Evolutionary conservation across 2,329 filamentous ascomycete genomes (phyloP), one percentile per base, ranked within the genome.

Genomic region (Talaromyces sp.): DNA sequence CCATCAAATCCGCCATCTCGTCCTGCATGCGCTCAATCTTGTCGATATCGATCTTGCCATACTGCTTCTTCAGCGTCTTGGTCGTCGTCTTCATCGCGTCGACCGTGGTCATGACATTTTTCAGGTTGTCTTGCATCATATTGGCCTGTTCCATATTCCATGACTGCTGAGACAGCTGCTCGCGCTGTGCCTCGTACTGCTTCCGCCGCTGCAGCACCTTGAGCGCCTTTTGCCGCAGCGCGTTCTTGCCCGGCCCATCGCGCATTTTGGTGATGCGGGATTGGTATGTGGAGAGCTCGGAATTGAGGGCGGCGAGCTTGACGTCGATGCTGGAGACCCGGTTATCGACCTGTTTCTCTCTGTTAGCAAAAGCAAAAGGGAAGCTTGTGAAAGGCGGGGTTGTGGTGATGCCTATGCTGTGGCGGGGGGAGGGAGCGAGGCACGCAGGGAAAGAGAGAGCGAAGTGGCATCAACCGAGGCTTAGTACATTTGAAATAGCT

Each of bases 141-240:
- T 90, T 90, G 3, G 93, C 93, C 78, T 97, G 93, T 80, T 98
- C 93, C 93, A 99, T 97, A 80, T 98, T 98, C 93, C 93, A 98
- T 25, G 91, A 91, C 79, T 99, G 95, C 66, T 89, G 85, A 78
- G 96, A 90, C 59, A 98, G 87, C 78, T 98, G 93, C 71, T 97
- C 92, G 66, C 93, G 91, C 78, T 97, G 92, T 3, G 86, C 84
- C 78, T 99, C 95, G 85, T 96, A 96, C 77, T 93, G 89, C 75
- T 96, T 96, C 68, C 93, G 89, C 62, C 92, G 90, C 79, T 96
- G 92, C 2, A 98, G 88, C 11, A 98, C 88, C 71, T 96, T 96
- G 70, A 96, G 88, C 2, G 93, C 93, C 73, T 97, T 97, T 72
- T 96, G 88, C 74, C 95, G 96, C 70, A 99, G 87, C 32, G 93